Evolutionary conservation across 164 flowering plant genomes (phyloP), one percentile per base, ranked within the genome.

Genomic region (Stephania yunnanensis): DNA sequence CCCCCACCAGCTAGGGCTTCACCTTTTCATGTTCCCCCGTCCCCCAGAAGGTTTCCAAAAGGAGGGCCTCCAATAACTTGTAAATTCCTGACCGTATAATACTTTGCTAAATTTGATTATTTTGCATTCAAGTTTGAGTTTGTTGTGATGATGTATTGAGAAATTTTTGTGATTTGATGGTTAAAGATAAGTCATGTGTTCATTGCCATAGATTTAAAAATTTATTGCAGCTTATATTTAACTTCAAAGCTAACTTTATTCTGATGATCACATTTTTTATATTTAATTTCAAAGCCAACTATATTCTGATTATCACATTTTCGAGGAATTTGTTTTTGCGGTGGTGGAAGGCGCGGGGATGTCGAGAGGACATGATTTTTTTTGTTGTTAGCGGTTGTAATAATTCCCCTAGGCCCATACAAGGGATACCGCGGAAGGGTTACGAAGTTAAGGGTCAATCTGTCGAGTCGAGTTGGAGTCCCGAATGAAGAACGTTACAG

Each of bases 361-460:
- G 95, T 97, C 71, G 25, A 85, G 98, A 78, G 90, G 94, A 45
- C 92, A 87, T 84, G 97, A 94, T n/a, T n/a, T 87, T 77, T 94
- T 73, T 78, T 94, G 71, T n/a, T n/a, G 73, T 90, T 70, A 95
- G 98, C 44, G 84, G 86, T n/a, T 25, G 74, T 94, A 19, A 96
- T 91, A 84, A 81, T 96, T 74, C 92, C 95, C 29, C 81, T 79
- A 58, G 99, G 99, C 71, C 91, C 90, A 64, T 91, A 74, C 74
- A 96, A 92, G 80, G 99, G 99, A n/a, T 92, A 90, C 76, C 91
- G 92, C 75, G 99, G 99, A 22, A 93, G 93, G 79, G 95, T 96
- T 77, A 80, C 78, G 98, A 90, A 70, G 79, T 92, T 42, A 89
- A 89, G 71, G 97, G 97, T 8, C 73, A 76, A 72, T 79, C 82